Percentiles rank a stretch among this genome's conserved stretches.
Conservation (phyloP, 805 yeast genomes). For the Schwanniomyces vanrijiae region DNA sequence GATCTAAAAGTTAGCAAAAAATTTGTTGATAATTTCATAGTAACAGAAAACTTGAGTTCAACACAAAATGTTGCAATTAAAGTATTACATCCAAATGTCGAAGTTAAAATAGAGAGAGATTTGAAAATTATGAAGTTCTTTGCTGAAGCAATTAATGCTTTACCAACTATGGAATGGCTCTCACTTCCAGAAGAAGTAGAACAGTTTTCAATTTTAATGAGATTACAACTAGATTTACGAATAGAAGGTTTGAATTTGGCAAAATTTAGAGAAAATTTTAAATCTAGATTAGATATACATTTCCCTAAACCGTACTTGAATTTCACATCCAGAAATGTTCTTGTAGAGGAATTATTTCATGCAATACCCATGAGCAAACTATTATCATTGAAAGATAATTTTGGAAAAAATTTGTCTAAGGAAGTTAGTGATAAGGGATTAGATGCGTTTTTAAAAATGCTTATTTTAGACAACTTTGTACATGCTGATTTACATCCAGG, state of each 20-base stretch:
- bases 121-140: slow-evolving; percentile 79
- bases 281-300: slow-evolving; percentile 54
- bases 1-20: slow-evolving; percentile 12
- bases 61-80: slow-evolving; percentile 79
- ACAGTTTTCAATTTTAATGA: slow-evolving; percentile 84
- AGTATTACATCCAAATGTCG: slow-evolving; percentile 88
- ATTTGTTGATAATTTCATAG: slow-evolving; percentile 30
- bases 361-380: slow-evolving; percentile 82
- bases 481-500: slow-evolving; percentile 99
- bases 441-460: slow-evolving; percentile 91
- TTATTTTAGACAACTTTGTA: slow-evolving; percentile 87
- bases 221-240: slow-evolving; percentile 81
- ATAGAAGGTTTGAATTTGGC: slow-evolving; percentile 83
- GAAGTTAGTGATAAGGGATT: slow-evolving; percentile 78
- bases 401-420: slow-evolving; percentile 57
- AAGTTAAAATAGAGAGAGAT: slow-evolving; percentile 71
- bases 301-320: slow-evolving; percentile 78
- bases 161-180: slow-evolving; percentile 98
- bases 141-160: slow-evolving; percentile 63
- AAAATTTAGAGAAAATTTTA: slow-evolving; percentile 70
- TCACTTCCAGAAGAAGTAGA: slow-evolving; percentile 93
- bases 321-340: slow-evolving; percentile 65
- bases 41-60: slow-evolving; percentile 37
- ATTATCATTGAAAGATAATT: slow-evolving; percentile 47
- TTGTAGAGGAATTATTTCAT: slow-evolving; percentile 81